phyloP scores from a whole-genome alignment of 306 rosid genomes.

The Prunus mira region DNA sequence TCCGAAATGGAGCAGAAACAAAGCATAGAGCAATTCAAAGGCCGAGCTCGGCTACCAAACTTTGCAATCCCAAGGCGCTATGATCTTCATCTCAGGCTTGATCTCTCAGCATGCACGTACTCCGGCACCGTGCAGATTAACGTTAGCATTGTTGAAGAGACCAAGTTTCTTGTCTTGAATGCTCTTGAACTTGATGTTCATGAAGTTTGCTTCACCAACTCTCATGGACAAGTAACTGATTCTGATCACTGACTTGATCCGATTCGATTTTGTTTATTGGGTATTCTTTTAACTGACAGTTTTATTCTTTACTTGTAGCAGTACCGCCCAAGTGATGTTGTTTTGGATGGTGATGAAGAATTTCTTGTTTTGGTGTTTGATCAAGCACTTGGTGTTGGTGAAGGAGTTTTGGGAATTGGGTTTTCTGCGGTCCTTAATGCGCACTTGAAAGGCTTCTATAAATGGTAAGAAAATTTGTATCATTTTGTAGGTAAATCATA shows the following conservation, averaged over 20 bases:
- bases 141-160: constrained; percentile 30
- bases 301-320: constrained; percentile 19
- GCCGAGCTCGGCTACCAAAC: constrained; percentile 49
- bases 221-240: constrained; percentile 34
- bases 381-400: constrained; percentile 45
- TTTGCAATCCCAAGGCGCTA: constrained; percentile 48
- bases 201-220: constrained; percentile 37
- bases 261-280: background rate
- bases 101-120: constrained; percentile 49
- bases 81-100: constrained; percentile 51
- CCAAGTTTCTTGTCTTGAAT: constrained; percentile 51
- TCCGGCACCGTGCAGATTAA: constrained; percentile 41
- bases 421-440: constrained; percentile 56
- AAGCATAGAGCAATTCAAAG: constrained; percentile 48
- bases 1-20: constrained; percentile 36
- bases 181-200: constrained; percentile 51
- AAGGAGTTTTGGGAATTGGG: constrained; percentile 49
- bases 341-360: constrained; percentile 52
- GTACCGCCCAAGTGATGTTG: constrained; percentile 42
- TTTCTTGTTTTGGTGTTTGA: constrained; percentile 51
- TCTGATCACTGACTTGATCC: background rate
- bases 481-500: no score
- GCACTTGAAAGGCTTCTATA: constrained; percentile 53
- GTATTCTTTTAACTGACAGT: background rate
- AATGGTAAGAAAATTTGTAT: constrained; percentile 29